phyloP scores from a whole-genome alignment of 163 green algal species.

The Chlamydomonas reinhardtii region DNA sequence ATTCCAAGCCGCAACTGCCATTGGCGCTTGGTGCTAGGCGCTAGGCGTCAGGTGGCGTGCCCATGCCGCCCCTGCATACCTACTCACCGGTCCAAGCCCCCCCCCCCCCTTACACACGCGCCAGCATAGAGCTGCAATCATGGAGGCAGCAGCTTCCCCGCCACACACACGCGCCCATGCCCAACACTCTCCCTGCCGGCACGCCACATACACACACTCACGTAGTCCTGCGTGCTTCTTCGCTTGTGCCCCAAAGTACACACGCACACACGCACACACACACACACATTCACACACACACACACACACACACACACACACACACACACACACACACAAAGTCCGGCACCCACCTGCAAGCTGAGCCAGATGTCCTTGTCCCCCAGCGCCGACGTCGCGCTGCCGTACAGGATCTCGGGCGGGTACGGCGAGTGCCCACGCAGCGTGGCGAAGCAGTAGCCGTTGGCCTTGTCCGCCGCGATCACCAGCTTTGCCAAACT shows the following conservation, averaged over 20 bases:
- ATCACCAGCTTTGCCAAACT: slow-evolving; percentile 74
- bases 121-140: too few species aligned
- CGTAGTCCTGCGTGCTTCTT: too few species aligned
- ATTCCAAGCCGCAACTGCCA: too few species aligned
- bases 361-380: slow-evolving; percentile 51
- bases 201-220: too few species aligned
- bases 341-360: slow-evolving; percentile 15
- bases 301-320: background rate
- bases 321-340: background rate
- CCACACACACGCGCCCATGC: too few species aligned
- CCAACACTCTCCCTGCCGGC: too few species aligned
- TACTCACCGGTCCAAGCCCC: too few species aligned
- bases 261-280: background rate
- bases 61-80: too few species aligned
- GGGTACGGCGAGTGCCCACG: slow-evolving; percentile 48
- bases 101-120: too few species aligned
- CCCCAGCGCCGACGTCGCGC: background rate
- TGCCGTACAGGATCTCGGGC: slow-evolving; percentile 50
- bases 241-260: background rate
- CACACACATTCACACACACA: background rate
- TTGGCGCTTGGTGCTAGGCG: too few species aligned
- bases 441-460: slow-evolving; percentile 73
- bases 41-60: too few species aligned
- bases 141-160: too few species aligned
- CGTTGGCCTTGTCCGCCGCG: slow-evolving; percentile 87